Base-by-base conservation (phyloP, 352 stramenopile genomes). In the Phytopythium vexans region DNA sequence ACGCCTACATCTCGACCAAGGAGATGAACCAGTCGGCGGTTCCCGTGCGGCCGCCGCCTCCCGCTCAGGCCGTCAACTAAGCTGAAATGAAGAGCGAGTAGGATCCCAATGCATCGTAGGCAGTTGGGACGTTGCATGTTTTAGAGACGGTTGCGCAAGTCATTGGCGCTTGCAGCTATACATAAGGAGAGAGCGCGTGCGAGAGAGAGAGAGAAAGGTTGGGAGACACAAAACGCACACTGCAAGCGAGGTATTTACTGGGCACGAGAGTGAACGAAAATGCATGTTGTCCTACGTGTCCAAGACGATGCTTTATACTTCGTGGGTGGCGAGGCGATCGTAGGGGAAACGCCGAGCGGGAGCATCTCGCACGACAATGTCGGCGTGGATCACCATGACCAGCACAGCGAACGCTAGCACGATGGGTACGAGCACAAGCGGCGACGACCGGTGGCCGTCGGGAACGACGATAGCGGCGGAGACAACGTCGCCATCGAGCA, bases 1-100 rank as follows among this genome's bases (percentile, higher is more conserved):
- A 93, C 64, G 75, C 79, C 12, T 91, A 88, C 50, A 82, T 93
- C 42, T 89, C 77, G 38, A 89, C 75, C 59, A 74, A 72, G 46
- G 78, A 92, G 62, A 88, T 83, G 44, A 87, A 86, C 69, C 69
- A 79, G 55, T 63, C 69, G 32, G 68, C 76, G 8, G 56, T 66
- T 16, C 72, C 72, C 38, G 50, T 63, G 1, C 77, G 69, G 33
- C 56, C 61, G 16, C 55, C 59, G 10, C 35, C 38, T 16, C 51
- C 58, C 32, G 66, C 58, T 11, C 58, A 68, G 48, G 64, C 16
- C 49, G 44, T 51, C 50, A 70, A 49, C 66, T 7, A 59, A 57
- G 52, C 47, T 38, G 63, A 68, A 52, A 62, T 63, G 57, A 66
- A 40, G 58, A 33, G 32, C 36, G 45, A 32, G 35, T 58, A 63